Base-by-base conservation (phyloP, 1,284 basidiomycete genomes). In the Tilletia walkeri region DNA sequence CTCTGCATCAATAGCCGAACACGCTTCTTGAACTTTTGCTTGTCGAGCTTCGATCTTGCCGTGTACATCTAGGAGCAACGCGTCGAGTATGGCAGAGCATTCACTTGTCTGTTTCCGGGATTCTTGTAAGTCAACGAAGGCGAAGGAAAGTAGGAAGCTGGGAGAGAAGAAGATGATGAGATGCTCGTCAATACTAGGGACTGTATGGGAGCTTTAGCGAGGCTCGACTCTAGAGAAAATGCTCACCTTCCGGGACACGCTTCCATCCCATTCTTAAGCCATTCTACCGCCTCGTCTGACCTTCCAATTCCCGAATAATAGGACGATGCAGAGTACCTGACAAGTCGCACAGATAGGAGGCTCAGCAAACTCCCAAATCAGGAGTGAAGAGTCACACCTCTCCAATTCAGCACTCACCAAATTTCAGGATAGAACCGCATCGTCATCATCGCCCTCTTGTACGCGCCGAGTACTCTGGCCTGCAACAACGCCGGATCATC, bases 391-490 rank as follows among this genome's bases (percentile, higher is more conserved):
- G 24, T 30, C 24, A 30, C 24, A 30, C 24, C 24, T 30, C 24
- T 30, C 24, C 24, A 30, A 30, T 30, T 30, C 24, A 30, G 24
- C 18, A 24, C 88, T 71, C 75, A 92, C 95, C 94, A 97, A 65
- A 98, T 90, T 84, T 99, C 96, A 4, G 92, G 90, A 84, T 91
- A 98, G 85, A 93, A 99, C 56, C 95, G 88, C 92, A 98, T 93
- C 72, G 91, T 87, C 77, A 93, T 90, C 74, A 92, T 86, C 1
- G 92, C 93, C 85, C 95, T 94, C 73, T 90, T 88, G 84, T 96
- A 94, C 2, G 94, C 92, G 65, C 90, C 89, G 74, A 90, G 89
- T 6, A 97, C 87, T 41, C 95, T 89, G 20, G 87, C 87, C 66
- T 90, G 87, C 47, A 95, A 84, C 3, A 74, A 70, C 7, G 73